Percentiles rank a stretch among this genome's conserved stretches.
Conservation (phyloP, 805 yeast species). For the Metschnikowia gelsemii region DNA sequence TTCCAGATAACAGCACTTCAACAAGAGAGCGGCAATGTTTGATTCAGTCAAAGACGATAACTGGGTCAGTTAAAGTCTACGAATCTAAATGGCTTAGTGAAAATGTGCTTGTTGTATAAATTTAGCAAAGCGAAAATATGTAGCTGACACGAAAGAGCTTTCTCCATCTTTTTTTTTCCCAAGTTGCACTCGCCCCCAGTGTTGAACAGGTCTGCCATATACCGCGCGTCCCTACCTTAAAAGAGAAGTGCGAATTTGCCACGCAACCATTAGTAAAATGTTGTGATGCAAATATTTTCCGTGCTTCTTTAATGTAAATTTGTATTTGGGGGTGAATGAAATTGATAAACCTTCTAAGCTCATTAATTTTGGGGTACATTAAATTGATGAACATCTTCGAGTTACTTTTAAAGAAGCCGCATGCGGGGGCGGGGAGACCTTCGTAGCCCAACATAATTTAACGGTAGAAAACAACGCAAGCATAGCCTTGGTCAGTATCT, state of each 20-base stretch:
- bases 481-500: not conserved
- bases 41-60: not conserved
- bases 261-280: not conserved
- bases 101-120: not conserved
- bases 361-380: too few relatives aligned
- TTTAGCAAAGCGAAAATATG: conserved; percentile 1
- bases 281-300: not conserved
- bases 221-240: not conserved
- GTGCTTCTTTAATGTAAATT: not conserved
- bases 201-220: not conserved
- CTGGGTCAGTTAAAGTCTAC: not conserved
- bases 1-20: not conserved
- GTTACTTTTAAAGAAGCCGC: too few relatives aligned
- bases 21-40: not conserved
- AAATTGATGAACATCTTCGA: too few relatives aligned
- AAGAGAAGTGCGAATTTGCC: not conserved
- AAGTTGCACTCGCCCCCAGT: conserved; percentile 1
- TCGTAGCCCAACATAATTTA: too few relatives aligned
- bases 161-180: not conserved
- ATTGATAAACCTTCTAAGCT: too few relatives aligned
- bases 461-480: too few relatives aligned
- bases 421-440: too few relatives aligned
- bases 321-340: not conserved
- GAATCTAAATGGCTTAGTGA: not conserved
- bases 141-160: not conserved